Percentiles rank a stretch among this genome's conserved stretches.
Evolutionary conservation across 176 grass and related monocot genomes (phyloP).

Genomic region (sorghum (Sorghum bicolor)): DNA sequence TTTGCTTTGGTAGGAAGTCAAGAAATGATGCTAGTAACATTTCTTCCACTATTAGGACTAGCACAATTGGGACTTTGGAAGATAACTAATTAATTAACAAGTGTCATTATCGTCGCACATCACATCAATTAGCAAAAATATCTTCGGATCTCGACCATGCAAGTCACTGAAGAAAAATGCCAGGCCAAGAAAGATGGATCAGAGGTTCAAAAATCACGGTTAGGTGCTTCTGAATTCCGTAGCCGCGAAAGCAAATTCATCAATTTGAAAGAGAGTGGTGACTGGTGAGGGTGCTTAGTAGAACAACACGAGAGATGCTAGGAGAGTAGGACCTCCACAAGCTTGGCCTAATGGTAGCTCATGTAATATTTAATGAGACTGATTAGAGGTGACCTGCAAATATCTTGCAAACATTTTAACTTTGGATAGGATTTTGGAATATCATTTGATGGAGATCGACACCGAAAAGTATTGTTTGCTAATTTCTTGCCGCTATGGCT

Average conservation of each 20-base stretch:
- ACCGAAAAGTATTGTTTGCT: neutral
- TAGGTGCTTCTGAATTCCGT: neutral
- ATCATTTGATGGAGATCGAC: neutral
- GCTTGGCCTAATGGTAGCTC: neutral
- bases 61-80: neutral
- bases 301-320: neutral
- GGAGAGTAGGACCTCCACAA: neutral
- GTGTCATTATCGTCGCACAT: neutral
- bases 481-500: too few relatives aligned
- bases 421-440: too few relatives aligned
- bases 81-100: neutral
- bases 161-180: neutral
- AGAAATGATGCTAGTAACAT: neutral
- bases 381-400: neutral
- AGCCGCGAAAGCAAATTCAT: neutral
- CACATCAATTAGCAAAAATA: slow-evolving; percentile 1
- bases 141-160: neutral
- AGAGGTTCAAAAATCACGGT: neutral
- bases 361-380: neutral
- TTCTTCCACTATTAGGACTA: neutral
- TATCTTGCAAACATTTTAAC: neutral
- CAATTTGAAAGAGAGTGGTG: neutral
- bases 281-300: neutral
- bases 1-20: neutral
- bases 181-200: neutral